Evolutionary conservation across 768 basidiomycete genomes (phyloP).

Genomic region (Rickenella mellea): DNA sequence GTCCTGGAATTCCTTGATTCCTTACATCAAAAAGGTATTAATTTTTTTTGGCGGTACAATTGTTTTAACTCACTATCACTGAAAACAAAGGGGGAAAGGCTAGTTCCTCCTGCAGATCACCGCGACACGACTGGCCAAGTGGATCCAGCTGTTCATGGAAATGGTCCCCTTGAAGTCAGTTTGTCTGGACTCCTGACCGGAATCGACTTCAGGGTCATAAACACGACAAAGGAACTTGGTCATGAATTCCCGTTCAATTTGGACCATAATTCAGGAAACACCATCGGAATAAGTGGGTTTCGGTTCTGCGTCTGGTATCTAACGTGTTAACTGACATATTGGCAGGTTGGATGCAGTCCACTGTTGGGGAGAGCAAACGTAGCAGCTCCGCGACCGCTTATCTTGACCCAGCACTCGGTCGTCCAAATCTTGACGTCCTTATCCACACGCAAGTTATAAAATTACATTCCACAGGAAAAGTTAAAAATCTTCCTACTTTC

Average conservation of each 20-base stretch:
- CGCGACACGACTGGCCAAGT: slow-evolving; percentile 12
- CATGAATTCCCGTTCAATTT: slow-evolving; percentile 3
- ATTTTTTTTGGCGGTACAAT: no score
- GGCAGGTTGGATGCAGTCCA: slow-evolving; percentile 10
- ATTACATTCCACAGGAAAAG: slow-evolving; percentile 4
- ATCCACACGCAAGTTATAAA: slow-evolving; percentile 11
- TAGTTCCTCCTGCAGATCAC: slow-evolving; percentile 8
- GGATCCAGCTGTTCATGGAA: slow-evolving; percentile 10
- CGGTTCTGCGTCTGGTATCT: no score
- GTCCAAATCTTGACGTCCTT: slow-evolving; percentile 13
- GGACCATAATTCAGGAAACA: slow-evolving; percentile 5
- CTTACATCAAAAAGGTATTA: slow-evolving; percentile 5
- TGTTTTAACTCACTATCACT: no score
- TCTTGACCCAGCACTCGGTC: slow-evolving; percentile 5
- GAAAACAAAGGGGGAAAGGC: slow-evolving; percentile 16
- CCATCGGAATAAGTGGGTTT: background rate
- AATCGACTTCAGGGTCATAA: slow-evolving; percentile 10
- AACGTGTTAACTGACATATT: background rate
- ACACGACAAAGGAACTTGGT: background rate
- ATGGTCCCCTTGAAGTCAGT: slow-evolving; percentile 9
- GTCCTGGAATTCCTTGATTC: slow-evolving; percentile 11
- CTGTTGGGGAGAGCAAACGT: slow-evolving; percentile 8
- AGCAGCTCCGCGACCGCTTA: slow-evolving; percentile 9
- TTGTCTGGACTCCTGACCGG: slow-evolving; percentile 7
- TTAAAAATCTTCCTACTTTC: background rate